Evolutionary conservation across 371 early-diverging fungal genomes (phyloP), one percentile per base, ranked within the genome.

Genomic region (Mortierella sp.): DNA sequence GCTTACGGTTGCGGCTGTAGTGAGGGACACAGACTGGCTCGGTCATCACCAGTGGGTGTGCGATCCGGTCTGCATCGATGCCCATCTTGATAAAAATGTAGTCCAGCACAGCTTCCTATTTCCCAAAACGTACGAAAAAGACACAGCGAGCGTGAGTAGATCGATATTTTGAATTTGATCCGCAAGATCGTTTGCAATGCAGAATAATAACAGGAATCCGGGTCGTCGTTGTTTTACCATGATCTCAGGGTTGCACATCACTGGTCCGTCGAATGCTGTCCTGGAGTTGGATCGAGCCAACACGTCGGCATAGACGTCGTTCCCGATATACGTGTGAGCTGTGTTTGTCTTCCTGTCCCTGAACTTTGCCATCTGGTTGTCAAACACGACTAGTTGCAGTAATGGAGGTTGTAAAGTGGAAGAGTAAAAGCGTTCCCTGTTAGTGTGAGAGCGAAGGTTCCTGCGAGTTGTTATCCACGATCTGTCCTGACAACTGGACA

Each of bases 21-120:
- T 76, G 85, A n/a, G 96, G 95, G 37, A 89, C 92, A 76, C 95
- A 96, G 9, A 90, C 88, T 0, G 96, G 88, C 66, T 97, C 97
- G 11, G 97, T 96, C 91, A 97, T 91, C 3, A 97, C 87, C 34
- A 97, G 83, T 0, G 96, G 96, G 82, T 96, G 95, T 26, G 91
- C 75, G 16, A 97, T 87, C 19, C 68, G 78, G 13, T 89, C 89
- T 6, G 92, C 88, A 55, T 91, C 90, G 61, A 96, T 91, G 10
- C 96, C 96, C 29, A 97, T 87, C 53, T 94, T 92, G 13, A 91
- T 75, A 74, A 97, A 96, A 5, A 94, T 90, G 73, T 97, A 97
- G 85, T 97, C 97, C 66, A 97, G 77, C 10, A 95, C 87, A 26
- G 88, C 83, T 86, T 97, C 97, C 94, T 93, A 58, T 58, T 58